Conservation (phyloP, 257 asterid genomes). For the Plectranthus barbatus region DNA sequence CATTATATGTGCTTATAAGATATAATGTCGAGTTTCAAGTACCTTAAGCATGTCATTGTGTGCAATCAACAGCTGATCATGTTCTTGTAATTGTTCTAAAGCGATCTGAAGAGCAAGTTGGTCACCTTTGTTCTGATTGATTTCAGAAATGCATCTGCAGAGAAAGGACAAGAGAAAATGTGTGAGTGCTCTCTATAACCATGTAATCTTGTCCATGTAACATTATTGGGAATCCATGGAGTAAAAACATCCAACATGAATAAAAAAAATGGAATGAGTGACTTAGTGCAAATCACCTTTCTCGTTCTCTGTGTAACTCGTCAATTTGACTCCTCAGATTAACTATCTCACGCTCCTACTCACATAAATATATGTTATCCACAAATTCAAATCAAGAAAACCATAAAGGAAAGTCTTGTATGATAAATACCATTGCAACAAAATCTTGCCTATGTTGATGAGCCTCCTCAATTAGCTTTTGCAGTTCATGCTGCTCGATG, state of each 20-base stretch:
- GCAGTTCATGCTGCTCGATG: slow-evolving; percentile 65
- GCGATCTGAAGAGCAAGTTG: slow-evolving; percentile 40
- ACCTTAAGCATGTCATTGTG: slow-evolving; percentile 86
- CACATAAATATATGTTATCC: slow-evolving; percentile 18
- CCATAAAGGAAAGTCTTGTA: not conserved
- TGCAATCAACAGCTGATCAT: slow-evolving; percentile 62
- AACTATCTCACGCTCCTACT: slow-evolving; percentile 55
- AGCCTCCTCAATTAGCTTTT: slow-evolving; percentile 67
- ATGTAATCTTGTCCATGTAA: not conserved
- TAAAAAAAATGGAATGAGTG: not conserved
- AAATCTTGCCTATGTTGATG: slow-evolving; percentile 50
- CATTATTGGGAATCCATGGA: no score
- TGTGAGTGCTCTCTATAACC: not conserved
- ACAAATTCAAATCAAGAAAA: not conserved
- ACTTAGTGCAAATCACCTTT: slow-evolving; percentile 32
- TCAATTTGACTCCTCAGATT: slow-evolving; percentile 46
- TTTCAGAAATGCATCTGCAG: slow-evolving; percentile 51
- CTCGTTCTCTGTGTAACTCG: slow-evolving; percentile 61
- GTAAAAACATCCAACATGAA: no score
- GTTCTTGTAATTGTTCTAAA: slow-evolving; percentile 61
- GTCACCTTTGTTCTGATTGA: slow-evolving; percentile 45
- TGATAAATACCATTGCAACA: slow-evolving; percentile 42
- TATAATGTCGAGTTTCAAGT: no score
- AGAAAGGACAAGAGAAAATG: not conserved
- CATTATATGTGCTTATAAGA: no score